Conservation (phyloP, 2,329 filamentous ascomycete species). For the Magnaporthales sp. region DNA sequence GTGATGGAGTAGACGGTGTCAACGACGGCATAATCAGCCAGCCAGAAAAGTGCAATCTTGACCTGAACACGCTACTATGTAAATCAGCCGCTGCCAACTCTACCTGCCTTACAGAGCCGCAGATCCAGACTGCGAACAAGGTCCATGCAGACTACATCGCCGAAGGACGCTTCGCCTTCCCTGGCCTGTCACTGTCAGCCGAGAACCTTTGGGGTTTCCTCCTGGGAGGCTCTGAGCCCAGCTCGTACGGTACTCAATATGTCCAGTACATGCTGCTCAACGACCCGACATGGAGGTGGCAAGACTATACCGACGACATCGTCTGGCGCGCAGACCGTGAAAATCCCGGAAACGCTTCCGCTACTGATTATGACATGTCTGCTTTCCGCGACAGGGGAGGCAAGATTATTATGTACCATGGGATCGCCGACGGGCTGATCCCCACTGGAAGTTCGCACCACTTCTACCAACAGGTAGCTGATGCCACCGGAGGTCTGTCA, state of each 20-base stretch:
- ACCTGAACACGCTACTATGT: slow-evolving; percentile 14
- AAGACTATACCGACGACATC: slow-evolving; percentile 23
- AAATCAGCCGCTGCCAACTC: slow-evolving; percentile 12
- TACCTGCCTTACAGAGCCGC: slow-evolving; percentile 28
- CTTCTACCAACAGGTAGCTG: slow-evolving; percentile 22
- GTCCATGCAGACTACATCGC: slow-evolving; percentile 16
- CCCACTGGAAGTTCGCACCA: slow-evolving; percentile 24
- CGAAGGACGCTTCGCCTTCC: slow-evolving; percentile 27
- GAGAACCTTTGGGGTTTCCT: slow-evolving; percentile 27
- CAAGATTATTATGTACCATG: slow-evolving; percentile 38
- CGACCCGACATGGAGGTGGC: slow-evolving; percentile 26
- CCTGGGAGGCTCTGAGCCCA: slow-evolving; percentile 21
- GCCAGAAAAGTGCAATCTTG: slow-evolving; percentile 11
- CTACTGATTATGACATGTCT: slow-evolving; percentile 28
- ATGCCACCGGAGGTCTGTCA: slow-evolving; percentile 15
- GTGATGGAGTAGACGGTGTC: slow-evolving; percentile 31
- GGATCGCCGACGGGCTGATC: slow-evolving; percentile 30
- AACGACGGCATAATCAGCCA: slow-evolving; percentile 27
- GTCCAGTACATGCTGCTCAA: slow-evolving; percentile 30
- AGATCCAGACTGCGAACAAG: slow-evolving; percentile 24
- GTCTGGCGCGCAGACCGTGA: slow-evolving; percentile 19
- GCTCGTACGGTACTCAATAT: slow-evolving; percentile 24
- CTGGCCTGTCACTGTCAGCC: slow-evolving; percentile 36
- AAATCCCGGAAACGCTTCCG: slow-evolving; percentile 28
- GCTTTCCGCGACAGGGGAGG: slow-evolving; percentile 28